These are phyloP conservation scores for Rhododendron williamsianum DNA, from an alignment of 148 eudicot genomes.

Conservation along the genomic window DNA sequence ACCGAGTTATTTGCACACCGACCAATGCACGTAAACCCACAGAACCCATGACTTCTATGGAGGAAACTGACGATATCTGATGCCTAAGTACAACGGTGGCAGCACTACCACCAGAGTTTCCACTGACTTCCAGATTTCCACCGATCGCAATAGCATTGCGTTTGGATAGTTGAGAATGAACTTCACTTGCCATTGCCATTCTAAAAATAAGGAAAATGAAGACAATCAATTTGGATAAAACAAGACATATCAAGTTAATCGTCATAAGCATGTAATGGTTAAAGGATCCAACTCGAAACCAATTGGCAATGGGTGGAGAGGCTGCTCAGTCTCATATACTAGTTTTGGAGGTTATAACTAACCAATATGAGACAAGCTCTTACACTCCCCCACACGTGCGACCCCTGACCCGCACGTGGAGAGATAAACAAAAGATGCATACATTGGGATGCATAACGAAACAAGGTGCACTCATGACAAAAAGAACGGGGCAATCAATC, in stretches of 20 bases:
- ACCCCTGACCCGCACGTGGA: too few species aligned
- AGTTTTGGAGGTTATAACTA: too few species aligned
- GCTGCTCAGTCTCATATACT: too few species aligned
- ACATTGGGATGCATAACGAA: too few species aligned
- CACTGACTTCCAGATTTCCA: constrained; percentile 77
- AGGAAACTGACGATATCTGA: constrained; percentile 64
- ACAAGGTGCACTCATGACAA: too few species aligned
- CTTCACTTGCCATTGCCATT: constrained; percentile 91
- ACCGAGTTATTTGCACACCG: constrained; percentile 85
- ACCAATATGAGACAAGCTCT: neutral
- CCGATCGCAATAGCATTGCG: constrained; percentile 61
- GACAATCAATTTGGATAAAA: constrained; percentile 3
- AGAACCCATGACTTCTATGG: constrained; percentile 74
- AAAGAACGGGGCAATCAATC: too few species aligned
- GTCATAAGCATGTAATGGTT: neutral
- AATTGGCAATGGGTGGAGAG: neutral
- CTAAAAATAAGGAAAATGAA: constrained; percentile 35
- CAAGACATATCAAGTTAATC: neutral
- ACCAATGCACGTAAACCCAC: constrained; percentile 71
- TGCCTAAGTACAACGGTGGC: constrained; percentile 65
- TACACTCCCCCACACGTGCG: too few species aligned
- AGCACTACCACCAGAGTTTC: constrained; percentile 72
- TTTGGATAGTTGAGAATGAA: constrained; percentile 83
- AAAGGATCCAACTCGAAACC: neutral
- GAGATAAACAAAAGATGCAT: too few species aligned